phyloP scores from a whole-genome alignment of 441 rosid genomes.

The Pelargonium fulgidum region DNA sequence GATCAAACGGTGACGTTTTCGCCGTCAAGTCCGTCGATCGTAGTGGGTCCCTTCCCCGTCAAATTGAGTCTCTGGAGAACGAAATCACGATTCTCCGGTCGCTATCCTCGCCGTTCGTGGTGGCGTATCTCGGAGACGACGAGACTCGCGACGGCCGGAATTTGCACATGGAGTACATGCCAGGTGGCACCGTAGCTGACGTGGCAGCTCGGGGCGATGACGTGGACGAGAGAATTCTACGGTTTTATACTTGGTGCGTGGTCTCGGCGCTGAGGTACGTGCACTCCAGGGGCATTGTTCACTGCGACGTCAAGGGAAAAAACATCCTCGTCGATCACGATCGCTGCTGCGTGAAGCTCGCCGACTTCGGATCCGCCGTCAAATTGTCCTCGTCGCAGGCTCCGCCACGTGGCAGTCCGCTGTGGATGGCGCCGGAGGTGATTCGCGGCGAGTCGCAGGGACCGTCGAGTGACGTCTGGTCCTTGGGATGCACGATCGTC shows the following conservation, averaged over 20 bases:
- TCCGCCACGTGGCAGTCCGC: slow-evolving; percentile 66
- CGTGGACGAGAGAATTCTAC: slow-evolving; percentile 37
- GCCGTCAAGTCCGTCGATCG: slow-evolving; percentile 45
- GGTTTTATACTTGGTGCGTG: slow-evolving; percentile 42
- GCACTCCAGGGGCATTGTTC: slow-evolving; percentile 50
- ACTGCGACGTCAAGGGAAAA: slow-evolving; percentile 69
- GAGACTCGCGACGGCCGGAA: slow-evolving; percentile 31
- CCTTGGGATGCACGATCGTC: slow-evolving; percentile 63
- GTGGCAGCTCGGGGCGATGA: slow-evolving; percentile 20
- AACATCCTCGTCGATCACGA: slow-evolving; percentile 41
- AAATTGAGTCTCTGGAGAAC: slow-evolving; percentile 33
- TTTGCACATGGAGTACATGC: slow-evolving; percentile 32
- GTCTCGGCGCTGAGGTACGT: slow-evolving; percentile 48
- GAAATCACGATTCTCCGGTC: slow-evolving; percentile 41
- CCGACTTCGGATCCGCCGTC: slow-evolving; percentile 64
- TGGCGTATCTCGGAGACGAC: slow-evolving; percentile 40
- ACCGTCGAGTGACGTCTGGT: slow-evolving; percentile 75
- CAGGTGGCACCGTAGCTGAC: slow-evolving; percentile 45
- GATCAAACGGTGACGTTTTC: slow-evolving; percentile 27
- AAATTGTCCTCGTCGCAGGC: not conserved
- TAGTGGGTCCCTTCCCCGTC: slow-evolving; percentile 26
- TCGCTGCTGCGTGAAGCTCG: slow-evolving; percentile 39
- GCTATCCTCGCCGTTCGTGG: slow-evolving; percentile 32
- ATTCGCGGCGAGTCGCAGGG: slow-evolving; percentile 60
- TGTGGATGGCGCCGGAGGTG: slow-evolving; percentile 95